phyloP scores from a whole-genome alignment of 192 early-diverging fungal genomes.

The Backusella tuberculispora region DNA sequence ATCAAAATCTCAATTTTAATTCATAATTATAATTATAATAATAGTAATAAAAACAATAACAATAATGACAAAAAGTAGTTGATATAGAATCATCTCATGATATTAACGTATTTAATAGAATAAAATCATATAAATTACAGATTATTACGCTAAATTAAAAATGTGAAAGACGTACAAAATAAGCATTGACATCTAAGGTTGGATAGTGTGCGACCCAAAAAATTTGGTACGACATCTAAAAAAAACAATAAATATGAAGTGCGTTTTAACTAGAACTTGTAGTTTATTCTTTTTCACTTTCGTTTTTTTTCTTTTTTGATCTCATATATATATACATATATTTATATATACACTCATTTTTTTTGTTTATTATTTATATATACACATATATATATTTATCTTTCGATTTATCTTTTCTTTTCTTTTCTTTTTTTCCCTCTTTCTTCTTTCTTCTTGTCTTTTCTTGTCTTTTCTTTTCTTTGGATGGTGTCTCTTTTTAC shows the following conservation, averaged over 20 bases:
- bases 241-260: slow-evolving; percentile 10
- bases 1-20: too few relatives aligned
- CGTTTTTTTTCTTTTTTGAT: not conserved
- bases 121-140: not conserved
- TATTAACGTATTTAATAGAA: not conserved
- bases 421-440: not conserved
- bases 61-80: not conserved
- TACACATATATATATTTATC: not conserved
- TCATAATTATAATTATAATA: too few relatives aligned
- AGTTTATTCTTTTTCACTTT: not conserved
- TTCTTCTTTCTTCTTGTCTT: not conserved
- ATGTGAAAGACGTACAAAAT: too few relatives aligned
- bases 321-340: not conserved
- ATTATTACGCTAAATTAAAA: slow-evolving; percentile 7
- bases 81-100: not conserved
- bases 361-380: not conserved
- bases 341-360: not conserved
- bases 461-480: not conserved
- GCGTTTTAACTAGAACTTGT: not conserved
- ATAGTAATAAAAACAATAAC: not conserved
- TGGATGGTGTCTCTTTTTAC: slow-evolving; percentile 7
- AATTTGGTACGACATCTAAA: not conserved
- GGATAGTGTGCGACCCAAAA: not conserved
- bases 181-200: not conserved
- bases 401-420: not conserved